A percentile compares a stretch with the other conserved stretches of the same genome.
These are phyloP conservation scores for Rhynchospora tenuis DNA, from an alignment of 176 grass and related monocot species.

Conservation along the genomic window DNA sequence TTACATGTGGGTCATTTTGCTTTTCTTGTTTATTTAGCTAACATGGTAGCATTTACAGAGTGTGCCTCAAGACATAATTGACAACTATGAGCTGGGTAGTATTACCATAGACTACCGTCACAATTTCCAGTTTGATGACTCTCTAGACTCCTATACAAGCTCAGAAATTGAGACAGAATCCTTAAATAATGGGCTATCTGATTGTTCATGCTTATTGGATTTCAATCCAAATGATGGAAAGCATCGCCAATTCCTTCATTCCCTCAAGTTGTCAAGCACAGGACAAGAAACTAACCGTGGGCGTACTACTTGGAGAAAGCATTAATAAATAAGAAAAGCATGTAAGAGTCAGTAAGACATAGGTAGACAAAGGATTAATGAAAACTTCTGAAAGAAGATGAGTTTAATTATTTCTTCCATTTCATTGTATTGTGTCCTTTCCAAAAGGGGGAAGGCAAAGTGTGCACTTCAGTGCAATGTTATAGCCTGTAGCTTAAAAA, in stretches of 20 bases:
- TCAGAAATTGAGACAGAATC: constrained; percentile 40
- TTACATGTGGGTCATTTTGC: neutral
- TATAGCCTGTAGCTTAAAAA: neutral
- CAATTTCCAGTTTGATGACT: constrained; percentile 62
- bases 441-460: neutral
- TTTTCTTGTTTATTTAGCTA: neutral
- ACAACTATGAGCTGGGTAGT: constrained; percentile 71
- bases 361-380: constrained; percentile 19
- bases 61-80: constrained; percentile 88
- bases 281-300: constrained; percentile 74
- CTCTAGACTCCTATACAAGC: constrained; percentile 66
- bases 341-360: neutral
- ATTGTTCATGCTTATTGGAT: neutral
- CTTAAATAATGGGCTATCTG: constrained; percentile 36
- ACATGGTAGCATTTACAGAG: constrained; percentile 40
- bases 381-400: neutral
- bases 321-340: neutral
- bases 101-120: constrained; percentile 89
- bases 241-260: constrained; percentile 55
- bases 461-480: neutral
- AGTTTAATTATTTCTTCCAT: neutral
- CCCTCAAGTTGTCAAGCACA: constrained; percentile 47
- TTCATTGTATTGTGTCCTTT: neutral
- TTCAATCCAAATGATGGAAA: neutral
- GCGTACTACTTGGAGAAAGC: constrained; percentile 71